A percentile compares a stretch with the other conserved stretches of the same genome.
Evolutionary conservation across 1,284 basidiomycete species (phyloP).

Genomic region (Anthracocystis setariae): DNA sequence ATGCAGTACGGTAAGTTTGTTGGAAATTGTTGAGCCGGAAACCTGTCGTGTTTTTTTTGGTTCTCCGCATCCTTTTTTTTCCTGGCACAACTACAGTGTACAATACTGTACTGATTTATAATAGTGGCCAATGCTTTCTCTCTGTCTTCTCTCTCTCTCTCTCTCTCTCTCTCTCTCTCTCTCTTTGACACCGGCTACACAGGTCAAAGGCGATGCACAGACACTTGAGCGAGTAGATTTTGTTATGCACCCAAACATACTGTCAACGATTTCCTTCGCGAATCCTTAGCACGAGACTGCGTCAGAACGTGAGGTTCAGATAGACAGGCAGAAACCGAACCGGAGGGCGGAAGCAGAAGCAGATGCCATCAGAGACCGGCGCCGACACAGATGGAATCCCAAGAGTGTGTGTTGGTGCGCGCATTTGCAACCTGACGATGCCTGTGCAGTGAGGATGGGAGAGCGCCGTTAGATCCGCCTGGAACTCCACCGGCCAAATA

Average conservation of each 20-base stretch:
- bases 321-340: neutral
- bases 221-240: neutral
- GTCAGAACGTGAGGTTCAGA: too few species aligned
- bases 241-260: neutral
- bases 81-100: neutral
- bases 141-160: neutral
- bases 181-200: neutral
- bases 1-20: conserved; percentile 11
- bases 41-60: conserved; percentile 15
- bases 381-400: neutral
- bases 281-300: neutral
- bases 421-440: neutral
- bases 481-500: conserved; percentile 9
- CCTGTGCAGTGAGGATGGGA: neutral
- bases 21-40: conserved; percentile 32
- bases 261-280: neutral
- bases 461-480: conserved; percentile 22
- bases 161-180: too few species aligned
- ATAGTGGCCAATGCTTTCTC: conserved; percentile 23
- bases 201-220: neutral
- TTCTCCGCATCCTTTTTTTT: conserved; percentile 4
- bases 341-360: neutral
- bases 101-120: neutral
- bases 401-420: neutral
- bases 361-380: neutral